A percentile compares a stretch with the other conserved stretches of the same genome.
Conservation (phyloP, 176 grass and related monocot species). For the Phoenix dactylifera region DNA sequence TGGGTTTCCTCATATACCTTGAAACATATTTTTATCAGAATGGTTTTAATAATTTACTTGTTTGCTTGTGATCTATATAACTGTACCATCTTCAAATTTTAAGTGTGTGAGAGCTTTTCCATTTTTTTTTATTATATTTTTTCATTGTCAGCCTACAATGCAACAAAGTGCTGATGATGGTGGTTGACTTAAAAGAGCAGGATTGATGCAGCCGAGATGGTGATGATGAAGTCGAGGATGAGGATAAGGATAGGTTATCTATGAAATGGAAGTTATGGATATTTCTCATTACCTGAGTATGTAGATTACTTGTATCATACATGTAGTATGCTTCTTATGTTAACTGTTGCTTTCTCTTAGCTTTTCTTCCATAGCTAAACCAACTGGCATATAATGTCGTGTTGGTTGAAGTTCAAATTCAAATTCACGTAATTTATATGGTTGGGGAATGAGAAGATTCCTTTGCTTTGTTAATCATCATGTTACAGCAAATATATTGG, state of each 20-base stretch:
- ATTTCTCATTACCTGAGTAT: conserved; percentile 69
- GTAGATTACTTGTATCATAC: neutral
- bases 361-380: too few relatives aligned
- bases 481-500: too few relatives aligned
- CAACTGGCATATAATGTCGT: neutral
- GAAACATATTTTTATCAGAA: too few relatives aligned
- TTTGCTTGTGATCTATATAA: too few relatives aligned
- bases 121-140: neutral
- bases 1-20: too few relatives aligned
- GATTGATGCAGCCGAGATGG: conserved; percentile 20
- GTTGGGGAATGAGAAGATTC: too few relatives aligned
- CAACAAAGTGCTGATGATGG: conserved; percentile 30
- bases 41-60: too few relatives aligned
- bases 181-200: conserved; percentile 4
- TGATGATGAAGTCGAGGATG: conserved; percentile 41
- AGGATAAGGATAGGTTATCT: conserved; percentile 35
- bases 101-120: too few relatives aligned
- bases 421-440: too few relatives aligned
- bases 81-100: too few relatives aligned
- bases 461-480: too few relatives aligned
- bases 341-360: too few relatives aligned
- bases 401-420: neutral
- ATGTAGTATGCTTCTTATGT: neutral
- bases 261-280: conserved; percentile 84
- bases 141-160: conserved; percentile 29